Base-by-base conservation (phyloP, 306 rosid species). In the Quercus mongolica region DNA sequence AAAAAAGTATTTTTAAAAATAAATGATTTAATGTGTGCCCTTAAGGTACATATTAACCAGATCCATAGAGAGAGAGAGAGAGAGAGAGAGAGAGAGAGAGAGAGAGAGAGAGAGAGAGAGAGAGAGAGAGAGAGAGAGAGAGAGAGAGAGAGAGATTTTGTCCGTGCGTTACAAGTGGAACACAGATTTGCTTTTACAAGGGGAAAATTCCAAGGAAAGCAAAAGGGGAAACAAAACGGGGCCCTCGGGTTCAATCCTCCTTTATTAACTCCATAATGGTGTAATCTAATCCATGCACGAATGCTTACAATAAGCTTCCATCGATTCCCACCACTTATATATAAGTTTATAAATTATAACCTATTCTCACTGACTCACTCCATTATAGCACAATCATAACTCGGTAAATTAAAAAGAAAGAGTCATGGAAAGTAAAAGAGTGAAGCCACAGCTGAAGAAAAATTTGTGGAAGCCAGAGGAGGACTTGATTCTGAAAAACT, bases 381-480 rank as follows among this genome's bases (percentile, higher is more conserved):
- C 14, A 49, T 49, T 49, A 59, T 17, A 19, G 28, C 67, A 44
- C 41, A 73, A 63, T 33, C 54, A 62, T 15, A 74, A 69, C 63
- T 9, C 23, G 0, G 25, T 33, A 25, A 33, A 33, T 7, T 20
- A 5, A 46, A 72, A 17, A 8, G 56, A 65, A 17, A 71, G 44
- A 21, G 51, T 23, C 49, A 89, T 89, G 93, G 88, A 83, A 79
- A 74, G 77, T 68, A 75, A 80, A 35, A 82, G 46, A 59, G 82
- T 44, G 80, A 85, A 77, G 79, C 74, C 83, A 62, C 90, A 81
- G 56, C 81, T 82, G 3, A 88, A 78, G 83, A 91, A 91, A 78
- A 87, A 87, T 57, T 55, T 87, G 72, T 91, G 95, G 95, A 88
- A 83, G 85, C 90, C 91, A 67, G 95, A 88, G 69, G 95, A 91